Conservation (phyloP, 139 green algal species). For the Closterium sp. region DNA sequence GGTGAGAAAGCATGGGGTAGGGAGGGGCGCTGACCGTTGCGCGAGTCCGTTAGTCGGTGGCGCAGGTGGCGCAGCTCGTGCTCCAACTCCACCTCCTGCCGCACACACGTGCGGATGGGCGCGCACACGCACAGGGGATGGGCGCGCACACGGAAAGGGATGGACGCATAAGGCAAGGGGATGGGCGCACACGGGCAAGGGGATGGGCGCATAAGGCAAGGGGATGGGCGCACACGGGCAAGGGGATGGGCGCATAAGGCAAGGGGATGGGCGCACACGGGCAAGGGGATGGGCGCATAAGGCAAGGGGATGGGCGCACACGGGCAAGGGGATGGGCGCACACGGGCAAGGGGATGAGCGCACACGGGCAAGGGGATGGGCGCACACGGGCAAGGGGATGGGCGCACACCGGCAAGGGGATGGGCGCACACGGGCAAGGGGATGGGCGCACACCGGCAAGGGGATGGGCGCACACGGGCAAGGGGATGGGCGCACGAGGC, state of each 20-base stretch:
- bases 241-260: not conserved
- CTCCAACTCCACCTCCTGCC: not conserved
- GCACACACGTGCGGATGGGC: not conserved
- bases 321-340: no score
- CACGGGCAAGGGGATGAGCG: not conserved
- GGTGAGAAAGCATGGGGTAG: not conserved
- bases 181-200: not conserved
- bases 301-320: not conserved
- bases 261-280: not conserved
- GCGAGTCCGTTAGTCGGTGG: not conserved
- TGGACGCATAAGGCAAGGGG: not conserved
- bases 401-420: not conserved
- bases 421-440: not conserved
- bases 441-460: not conserved
- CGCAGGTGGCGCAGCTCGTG: not conserved
- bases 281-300: not conserved
- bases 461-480: not conserved
- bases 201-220: not conserved
- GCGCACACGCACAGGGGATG: not conserved
- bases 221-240: not conserved
- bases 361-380: no score
- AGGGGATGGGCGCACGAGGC: not conserved
- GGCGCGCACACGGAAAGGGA: no score
- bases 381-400: not conserved
- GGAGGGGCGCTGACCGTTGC: not conserved